phyloP scores from a whole-genome alignment of 345 rosid species.

The Salix koriyanagi region DNA sequence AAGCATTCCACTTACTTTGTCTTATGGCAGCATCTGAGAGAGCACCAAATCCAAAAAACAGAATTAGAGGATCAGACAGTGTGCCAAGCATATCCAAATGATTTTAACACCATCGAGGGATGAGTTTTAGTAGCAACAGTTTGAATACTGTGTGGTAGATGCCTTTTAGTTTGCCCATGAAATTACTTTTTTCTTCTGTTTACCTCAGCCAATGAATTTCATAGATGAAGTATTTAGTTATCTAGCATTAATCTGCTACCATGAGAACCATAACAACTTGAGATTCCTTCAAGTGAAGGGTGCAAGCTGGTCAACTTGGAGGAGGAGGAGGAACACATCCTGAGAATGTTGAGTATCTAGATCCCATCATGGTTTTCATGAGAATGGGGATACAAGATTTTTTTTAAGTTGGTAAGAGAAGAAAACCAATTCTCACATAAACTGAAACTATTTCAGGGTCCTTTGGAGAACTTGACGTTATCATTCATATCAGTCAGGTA shows the following conservation, averaged over 20 bases:
- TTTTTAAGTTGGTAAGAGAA: neutral
- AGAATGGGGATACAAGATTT: neutral
- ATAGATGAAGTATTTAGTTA: neutral
- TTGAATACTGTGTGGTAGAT: neutral
- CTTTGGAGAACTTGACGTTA: neutral
- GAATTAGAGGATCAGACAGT: neutral
- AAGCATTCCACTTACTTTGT: constrained; percentile 65
- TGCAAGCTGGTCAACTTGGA: neutral
- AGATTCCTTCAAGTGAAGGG: neutral
- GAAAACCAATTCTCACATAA: neutral
- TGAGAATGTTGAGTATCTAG: neutral
- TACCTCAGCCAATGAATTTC: neutral
- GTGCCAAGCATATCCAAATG: neutral
- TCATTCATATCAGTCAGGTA: neutral
- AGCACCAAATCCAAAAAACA: neutral
- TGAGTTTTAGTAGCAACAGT: neutral
- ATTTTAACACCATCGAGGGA: neutral
- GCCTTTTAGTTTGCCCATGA: neutral
- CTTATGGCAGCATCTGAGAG: constrained; percentile 49
- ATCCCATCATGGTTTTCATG: neutral
- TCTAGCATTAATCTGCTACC: neutral
- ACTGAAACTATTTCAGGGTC: neutral
- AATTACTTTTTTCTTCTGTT: neutral
- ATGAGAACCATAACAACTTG: neutral
- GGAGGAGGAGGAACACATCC: neutral